Base-by-base conservation (phyloP, 257 asterid species). In the Coffea eugenioides region DNA sequence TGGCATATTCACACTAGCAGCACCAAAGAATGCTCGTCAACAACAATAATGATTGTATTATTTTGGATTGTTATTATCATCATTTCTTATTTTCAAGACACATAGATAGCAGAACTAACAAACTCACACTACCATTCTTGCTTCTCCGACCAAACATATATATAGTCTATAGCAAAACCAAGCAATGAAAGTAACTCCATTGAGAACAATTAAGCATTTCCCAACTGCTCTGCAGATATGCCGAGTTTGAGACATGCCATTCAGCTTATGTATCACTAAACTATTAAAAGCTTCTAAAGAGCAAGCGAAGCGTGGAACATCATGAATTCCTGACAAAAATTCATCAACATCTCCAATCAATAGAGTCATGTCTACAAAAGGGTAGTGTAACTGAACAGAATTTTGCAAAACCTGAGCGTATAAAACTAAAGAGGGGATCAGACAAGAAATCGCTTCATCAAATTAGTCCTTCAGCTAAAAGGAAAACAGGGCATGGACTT, bases 281-380 rank as follows among this genome's bases (percentile, higher is more conserved):
- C 2, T 11, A 43, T n/a, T 20, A n/a, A 49, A 6, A 43, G 39
- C 6, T 34, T 39, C 1, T 18, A 27, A 36, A 56, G 77, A 43
- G 59, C 41, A n/a, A 4, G 18, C 45, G 34, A 71, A 23, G 51
- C n/a, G 9, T 34, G 16, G 13, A 45, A 56, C 46, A 62, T 62
- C 46, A 61, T 76, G 49, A 76, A 45, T 62, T 61, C 31, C 72
- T 61, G 62, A 45, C 72, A 76, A 62, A 76, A 76, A 5, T 62
- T 39, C 56, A 75, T 62, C n/a, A 20, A 43, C 31, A 31, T 61
- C 46, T 13, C 46, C 20, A 62, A 62, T 34, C n/a, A 8, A 23
- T 54, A 62, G 4, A 62, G 36, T n/a, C 18, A 21, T 21, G 66
- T 10, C 27, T 5, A 1, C 3, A 11, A 0, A 59, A 21, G 7